Base-by-base conservation (phyloP, 176 grass and related monocot species). In the Bromus sterilis region DNA sequence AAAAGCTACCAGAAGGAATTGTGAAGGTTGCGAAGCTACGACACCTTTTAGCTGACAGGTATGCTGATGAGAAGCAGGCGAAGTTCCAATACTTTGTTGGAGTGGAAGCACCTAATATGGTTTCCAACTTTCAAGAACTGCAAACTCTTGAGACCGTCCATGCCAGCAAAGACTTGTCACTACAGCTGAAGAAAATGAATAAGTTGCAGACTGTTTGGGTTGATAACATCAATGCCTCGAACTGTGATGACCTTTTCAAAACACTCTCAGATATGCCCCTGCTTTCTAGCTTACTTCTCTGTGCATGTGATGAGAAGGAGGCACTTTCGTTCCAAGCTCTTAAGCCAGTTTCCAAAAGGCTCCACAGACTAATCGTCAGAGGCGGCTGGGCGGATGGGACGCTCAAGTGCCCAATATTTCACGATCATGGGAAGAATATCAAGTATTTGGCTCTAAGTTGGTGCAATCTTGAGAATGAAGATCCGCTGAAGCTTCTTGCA, bases 121-220 rank as follows among this genome's bases (percentile, higher is more conserved):
- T 60, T 7, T 66, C 82, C 4, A 34, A 87, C 23, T 32, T 75
- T 15, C 23, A 36, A 33, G 84, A 78, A 1, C 40, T 89, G n/a
- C 84, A 82, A 79, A 82, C 64, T 33, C 26, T 89, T 0, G 36
- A 79, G 29, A 67, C 76, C 3, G 51, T 85, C 6, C 75, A 21
- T 84, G 57, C 57, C 26, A 60, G 55, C 55, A 57, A 25, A 24
- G 55, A 57, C 2, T 11, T 57, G 55, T 3, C 71, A 0, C 60
- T 31, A 35, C 60, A 63, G 42, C 75, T 86, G 6, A 66, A 21
- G 21, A 69, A 79, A 18, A 43, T 90, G 79, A 80, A 5, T 5
- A n/a, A 79, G n/a, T 9, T 57, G 55, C n/a, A 57, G 55, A 24
- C 21, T 4, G n/a, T 57, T 25, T 57, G 55, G 21, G 25, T 57